These are phyloP conservation scores for Monosporascus sp. DNA, from an alignment of 2,329 filamentous ascomycete genomes.

Conservation along the genomic window DNA sequence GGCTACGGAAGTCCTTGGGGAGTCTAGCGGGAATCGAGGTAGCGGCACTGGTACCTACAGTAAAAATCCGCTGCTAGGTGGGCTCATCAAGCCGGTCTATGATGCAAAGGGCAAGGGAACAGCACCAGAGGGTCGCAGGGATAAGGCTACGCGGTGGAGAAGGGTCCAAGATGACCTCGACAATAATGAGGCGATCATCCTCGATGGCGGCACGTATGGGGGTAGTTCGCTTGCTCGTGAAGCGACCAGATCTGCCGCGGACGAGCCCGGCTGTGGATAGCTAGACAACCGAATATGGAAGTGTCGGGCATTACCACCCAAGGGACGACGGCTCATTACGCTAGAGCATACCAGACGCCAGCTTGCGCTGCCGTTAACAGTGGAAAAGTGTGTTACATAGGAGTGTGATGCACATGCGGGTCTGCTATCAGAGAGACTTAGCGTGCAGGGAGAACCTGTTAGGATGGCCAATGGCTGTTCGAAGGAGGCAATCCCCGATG, in stretches of 20 bases:
- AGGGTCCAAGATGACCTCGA: constrained; percentile 56
- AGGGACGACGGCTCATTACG: too few species aligned
- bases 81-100: constrained; percentile 60
- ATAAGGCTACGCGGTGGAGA: constrained; percentile 46
- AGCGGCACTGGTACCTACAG: constrained; percentile 57
- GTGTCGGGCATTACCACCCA: too few species aligned
- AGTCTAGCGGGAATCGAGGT: constrained; percentile 30
- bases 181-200: constrained; percentile 53
- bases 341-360: too few species aligned
- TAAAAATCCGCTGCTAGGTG: constrained; percentile 61
- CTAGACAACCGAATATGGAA: too few species aligned
- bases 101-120: constrained; percentile 47
- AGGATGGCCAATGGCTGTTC: too few species aligned
- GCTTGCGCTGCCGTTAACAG: too few species aligned
- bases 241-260: constrained; percentile 12
- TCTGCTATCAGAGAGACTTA: too few species aligned
- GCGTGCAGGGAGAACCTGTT: too few species aligned
- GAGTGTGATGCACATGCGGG: too few species aligned
- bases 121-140: constrained; percentile 36
- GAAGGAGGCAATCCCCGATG: too few species aligned
- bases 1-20: constrained; percentile 18
- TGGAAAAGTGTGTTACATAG: too few species aligned
- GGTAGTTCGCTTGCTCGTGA: constrained; percentile 15
- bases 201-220: constrained; percentile 51
- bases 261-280: constrained; percentile 37